phyloP scores from a whole-genome alignment of 768 basidiomycete genomes.

The Tylopilus felleus region DNA sequence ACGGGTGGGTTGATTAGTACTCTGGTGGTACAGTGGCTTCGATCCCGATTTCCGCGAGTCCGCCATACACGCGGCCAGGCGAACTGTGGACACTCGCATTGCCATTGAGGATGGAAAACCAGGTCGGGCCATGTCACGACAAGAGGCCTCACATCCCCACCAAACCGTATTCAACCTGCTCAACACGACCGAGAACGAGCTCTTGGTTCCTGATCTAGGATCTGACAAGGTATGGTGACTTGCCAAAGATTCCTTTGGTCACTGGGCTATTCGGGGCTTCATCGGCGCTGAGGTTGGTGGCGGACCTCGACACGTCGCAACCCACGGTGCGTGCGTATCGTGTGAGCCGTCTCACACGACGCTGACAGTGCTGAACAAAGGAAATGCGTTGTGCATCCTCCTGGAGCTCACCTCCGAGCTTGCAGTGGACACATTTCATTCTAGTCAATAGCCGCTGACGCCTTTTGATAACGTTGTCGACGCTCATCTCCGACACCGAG shows the following conservation, averaged over 20 bases:
- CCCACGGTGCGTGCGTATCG: slow-evolving; percentile 48
- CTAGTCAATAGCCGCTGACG: slow-evolving; percentile 39
- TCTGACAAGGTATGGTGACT: slow-evolving; percentile 64
- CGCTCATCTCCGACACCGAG: slow-evolving; percentile 47
- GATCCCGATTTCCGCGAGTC: slow-evolving; percentile 49
- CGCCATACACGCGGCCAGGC: slow-evolving; percentile 42
- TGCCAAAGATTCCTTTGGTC: slow-evolving; percentile 39
- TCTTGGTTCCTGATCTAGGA: slow-evolving; percentile 76
- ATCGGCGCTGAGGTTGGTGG: slow-evolving; percentile 52
- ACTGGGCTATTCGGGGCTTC: slow-evolving; percentile 49
- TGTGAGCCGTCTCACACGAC: neutral
- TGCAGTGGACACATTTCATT: slow-evolving; percentile 50
- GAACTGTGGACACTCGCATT: slow-evolving; percentile 35
- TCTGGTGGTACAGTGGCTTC: slow-evolving; percentile 57
- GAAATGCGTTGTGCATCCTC: slow-evolving; percentile 59
- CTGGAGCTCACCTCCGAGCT: slow-evolving; percentile 63
- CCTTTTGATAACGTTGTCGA: slow-evolving; percentile 40
- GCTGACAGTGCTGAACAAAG: slow-evolving; percentile 33
- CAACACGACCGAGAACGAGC: slow-evolving; percentile 48
- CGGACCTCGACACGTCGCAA: slow-evolving; percentile 69
- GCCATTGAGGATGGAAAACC: slow-evolving; percentile 41
- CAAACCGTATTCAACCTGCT: slow-evolving; percentile 49
- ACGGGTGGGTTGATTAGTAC: slow-evolving; percentile 57
- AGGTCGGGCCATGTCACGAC: slow-evolving; percentile 65
- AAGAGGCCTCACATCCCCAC: slow-evolving; percentile 75